Evolutionary conservation across 2,329 filamentous ascomycete genomes (phyloP), one percentile per base, ranked within the genome.

Genomic region (Aspergillus pseudoterreus): DNA sequence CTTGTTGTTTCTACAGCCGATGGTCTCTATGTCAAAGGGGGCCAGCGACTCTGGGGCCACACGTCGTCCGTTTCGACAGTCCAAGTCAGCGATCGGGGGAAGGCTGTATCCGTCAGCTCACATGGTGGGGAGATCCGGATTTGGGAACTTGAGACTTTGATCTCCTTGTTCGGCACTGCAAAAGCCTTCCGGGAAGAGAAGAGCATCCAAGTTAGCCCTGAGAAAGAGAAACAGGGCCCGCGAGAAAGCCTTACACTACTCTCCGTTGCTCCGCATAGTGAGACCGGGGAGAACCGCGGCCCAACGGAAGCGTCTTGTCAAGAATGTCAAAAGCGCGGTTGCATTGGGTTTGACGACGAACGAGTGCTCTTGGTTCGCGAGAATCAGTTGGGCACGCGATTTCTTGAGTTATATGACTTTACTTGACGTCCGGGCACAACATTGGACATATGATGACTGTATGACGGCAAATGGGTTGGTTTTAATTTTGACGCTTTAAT

Each of bases 291-390:
- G 19, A 50, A 62, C 55, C 6, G 67, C 15, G 19, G 21, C 5
- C 21, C 35, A 10, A 6, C 69, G 6, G 64, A 72, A 45, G 55
- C 61, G 12, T 68, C 71, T 24, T 67, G 68, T 38, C 71, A 76
- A 43, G 57, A 74, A 12, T 69, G 72, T 4, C 67, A 78, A 4
- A 78, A 74, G 36, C 71, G 77, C 54, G 78, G 79, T 47, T 92
- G 87, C 82, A 84, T 96, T 8, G 90, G 89, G 0, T 96, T 96
- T 63, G 90, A 96, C 63, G 90, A 95, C 41, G 89, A 95, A 70
- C 90, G 90, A 73, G 88, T 96, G n/a, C 85, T 95, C 55, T 83
- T 96, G 39, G 76, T 95, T 46, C 86, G 88, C 57, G 88, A 92
- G 71, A 81, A 82, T 57, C 75, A 74, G 22, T 75, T 81, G 22